Base-by-base conservation (phyloP, 1,284 basidiomycete species). In the Moniliella sp. region DNA sequence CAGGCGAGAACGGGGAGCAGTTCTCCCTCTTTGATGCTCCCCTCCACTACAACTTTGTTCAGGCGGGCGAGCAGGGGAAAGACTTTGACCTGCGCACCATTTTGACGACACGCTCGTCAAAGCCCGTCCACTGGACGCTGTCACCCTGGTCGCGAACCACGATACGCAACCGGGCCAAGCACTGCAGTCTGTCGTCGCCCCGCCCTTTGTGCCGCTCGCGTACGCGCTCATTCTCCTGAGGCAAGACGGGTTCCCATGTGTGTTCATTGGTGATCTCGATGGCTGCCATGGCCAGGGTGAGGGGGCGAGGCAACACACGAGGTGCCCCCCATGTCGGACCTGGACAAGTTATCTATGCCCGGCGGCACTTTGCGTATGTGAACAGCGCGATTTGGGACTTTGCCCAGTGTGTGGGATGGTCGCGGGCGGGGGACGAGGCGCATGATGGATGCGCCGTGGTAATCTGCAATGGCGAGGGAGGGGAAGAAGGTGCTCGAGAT, bases 261-360 rank as follows among this genome's bases (percentile, higher is more conserved):
- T 91, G 18, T 93, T 93, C 63, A 82, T 82, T 42, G 83, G 83
- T 5, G 86, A 93, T 61, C 57, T 88, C 15, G 80, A 69, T 46
- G 69, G 70, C 9, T 48, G 45, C 41, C 48, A 46, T 28, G 35
- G 38, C 16, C 42, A 48, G 28, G 66, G 64, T 3, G 65, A 66
- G 10, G 62, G 66, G 4, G 40, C n/a, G n/a, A n/a, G n/a, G n/a
- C n/a, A n/a, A n/a, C 45, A 13, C 40, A 43, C 15, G 29, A 27
- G 8, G 15, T 33, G 9, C 25, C 21, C 14, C 30, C 32, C 17
- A 42, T 45, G 39, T 18, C 35, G 1, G 35, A 39, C 12, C 35
- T 55, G 21, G 65, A 61, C 9, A 69, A 47, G 47, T 72, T 25
- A 56, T 71, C 34, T 56, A 65, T 14, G 62, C 64, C 3, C 57